Evolutionary conservation across 225 moss, liverwort and hornwort species (phyloP).

Genomic region (Ulota crispa): DNA sequence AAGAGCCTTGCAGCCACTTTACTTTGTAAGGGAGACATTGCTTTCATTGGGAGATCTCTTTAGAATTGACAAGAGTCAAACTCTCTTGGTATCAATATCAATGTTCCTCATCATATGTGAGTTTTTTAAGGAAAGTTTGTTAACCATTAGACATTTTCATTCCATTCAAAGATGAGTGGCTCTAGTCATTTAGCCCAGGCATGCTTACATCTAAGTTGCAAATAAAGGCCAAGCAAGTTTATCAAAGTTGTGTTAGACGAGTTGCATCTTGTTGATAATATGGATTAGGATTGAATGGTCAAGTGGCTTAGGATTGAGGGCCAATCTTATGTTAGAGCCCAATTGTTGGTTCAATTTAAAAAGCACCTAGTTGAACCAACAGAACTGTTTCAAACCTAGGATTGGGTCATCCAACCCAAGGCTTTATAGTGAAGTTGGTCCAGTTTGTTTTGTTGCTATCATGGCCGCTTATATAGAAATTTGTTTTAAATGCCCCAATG

Average conservation of each 20-base stretch:
- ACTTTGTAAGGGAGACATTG: neutral
- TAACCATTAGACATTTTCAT: neutral
- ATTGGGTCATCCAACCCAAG: neutral
- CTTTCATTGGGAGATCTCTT: neutral
- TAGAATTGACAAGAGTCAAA: neutral
- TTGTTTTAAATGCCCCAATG: too few relatives aligned
- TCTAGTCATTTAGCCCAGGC: neutral
- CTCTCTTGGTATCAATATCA: neutral
- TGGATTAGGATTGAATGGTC: too few relatives aligned
- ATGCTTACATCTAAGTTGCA: neutral
- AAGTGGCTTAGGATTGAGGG: too few relatives aligned
- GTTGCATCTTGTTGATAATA: neutral
- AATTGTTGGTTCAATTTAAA: too few relatives aligned
- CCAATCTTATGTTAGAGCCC: too few relatives aligned
- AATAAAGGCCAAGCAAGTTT: neutral
- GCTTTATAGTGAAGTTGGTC: too few relatives aligned
- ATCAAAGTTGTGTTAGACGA: neutral
- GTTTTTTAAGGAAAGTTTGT: too few relatives aligned
- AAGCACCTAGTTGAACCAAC: too few relatives aligned
- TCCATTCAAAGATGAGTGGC: neutral
- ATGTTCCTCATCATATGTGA: too few relatives aligned
- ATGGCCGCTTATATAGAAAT: too few relatives aligned
- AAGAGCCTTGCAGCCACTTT: neutral
- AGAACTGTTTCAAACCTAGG: too few relatives aligned
- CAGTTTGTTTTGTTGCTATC: too few relatives aligned